Evolutionary conservation across 352 stramenopile genomes (phyloP).

Genomic region (Globisporangium camurandrum): DNA sequence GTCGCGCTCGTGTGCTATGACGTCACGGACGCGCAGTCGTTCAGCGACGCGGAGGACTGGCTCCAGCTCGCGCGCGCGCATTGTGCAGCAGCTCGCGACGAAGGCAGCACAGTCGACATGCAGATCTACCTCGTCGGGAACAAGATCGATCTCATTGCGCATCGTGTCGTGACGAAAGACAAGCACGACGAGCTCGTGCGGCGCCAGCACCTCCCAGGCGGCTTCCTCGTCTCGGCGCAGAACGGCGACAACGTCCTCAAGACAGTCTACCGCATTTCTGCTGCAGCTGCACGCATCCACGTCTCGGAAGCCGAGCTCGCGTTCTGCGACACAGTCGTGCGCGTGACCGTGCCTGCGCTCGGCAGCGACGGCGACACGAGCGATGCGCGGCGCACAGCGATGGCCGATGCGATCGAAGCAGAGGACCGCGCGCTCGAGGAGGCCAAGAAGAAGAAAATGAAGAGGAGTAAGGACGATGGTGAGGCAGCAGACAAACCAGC

Average conservation of each 20-base stretch:
- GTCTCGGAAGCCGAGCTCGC: conserved; percentile 78
- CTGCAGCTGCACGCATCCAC: conserved; percentile 50
- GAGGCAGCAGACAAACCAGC: not conserved
- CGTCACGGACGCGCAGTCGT: conserved; percentile 79
- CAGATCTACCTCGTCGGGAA: conserved; percentile 79
- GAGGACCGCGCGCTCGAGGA: conserved; percentile 56
- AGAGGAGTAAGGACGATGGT: too few species aligned
- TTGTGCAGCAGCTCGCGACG: not conserved
- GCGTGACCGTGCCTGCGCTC: conserved; percentile 31
- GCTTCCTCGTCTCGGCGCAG: conserved; percentile 78
- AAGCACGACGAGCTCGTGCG: conserved; percentile 76
- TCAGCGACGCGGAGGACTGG: conserved; percentile 79
- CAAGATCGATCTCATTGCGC: conserved; percentile 80
- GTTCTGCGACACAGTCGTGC: conserved; percentile 68
- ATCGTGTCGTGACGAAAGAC: conserved; percentile 58
- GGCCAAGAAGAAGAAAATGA: conserved; percentile 22
- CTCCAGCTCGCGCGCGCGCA: conserved; percentile 28
- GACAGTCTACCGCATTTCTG: conserved; percentile 70
- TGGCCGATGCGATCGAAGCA: conserved; percentile 72
- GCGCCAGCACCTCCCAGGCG: conserved; percentile 43
- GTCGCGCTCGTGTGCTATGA: conserved; percentile 84
- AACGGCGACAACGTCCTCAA: conserved; percentile 81
- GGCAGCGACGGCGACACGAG: conserved; percentile 8
- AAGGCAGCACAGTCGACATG: conserved; percentile 20
- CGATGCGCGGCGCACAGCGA: conserved; percentile 47